phyloP scores from a whole-genome alignment of 495 filamentous ascomycete genomes.

The Bombardia bombarda region DNA sequence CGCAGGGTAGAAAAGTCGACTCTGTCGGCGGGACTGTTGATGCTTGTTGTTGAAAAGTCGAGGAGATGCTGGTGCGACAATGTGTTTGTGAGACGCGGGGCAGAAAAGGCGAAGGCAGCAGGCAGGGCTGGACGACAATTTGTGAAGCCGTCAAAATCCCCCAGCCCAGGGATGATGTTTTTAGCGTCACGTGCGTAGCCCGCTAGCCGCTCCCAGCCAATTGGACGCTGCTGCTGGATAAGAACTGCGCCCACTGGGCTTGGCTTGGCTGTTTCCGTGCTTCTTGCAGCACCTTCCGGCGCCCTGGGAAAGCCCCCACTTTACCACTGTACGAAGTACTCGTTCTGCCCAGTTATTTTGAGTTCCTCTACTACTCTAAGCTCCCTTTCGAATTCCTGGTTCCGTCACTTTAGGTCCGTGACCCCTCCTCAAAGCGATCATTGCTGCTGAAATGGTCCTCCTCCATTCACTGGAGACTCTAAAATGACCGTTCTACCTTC shows the following conservation, averaged over 20 bases:
- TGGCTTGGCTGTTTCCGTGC: too few species aligned
- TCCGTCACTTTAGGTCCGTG: background rate
- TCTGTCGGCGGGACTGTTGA: background rate
- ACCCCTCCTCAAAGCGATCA: background rate
- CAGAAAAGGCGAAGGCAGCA: conserved; percentile 2
- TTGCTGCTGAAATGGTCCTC: conserved; percentile 8
- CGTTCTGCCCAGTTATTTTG: too few species aligned
- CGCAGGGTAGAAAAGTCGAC: background rate
- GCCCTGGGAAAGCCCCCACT: too few species aligned
- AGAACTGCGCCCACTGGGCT: too few species aligned
- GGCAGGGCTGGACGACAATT: conserved; percentile 3
- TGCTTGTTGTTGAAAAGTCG: background rate
- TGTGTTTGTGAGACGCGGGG: conserved; percentile 1
- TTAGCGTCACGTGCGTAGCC: conserved; percentile 6
- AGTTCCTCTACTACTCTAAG: background rate
- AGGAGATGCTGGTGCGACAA: background rate
- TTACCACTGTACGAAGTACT: too few species aligned
- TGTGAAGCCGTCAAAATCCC: conserved; percentile 10
- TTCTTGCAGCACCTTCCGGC: too few species aligned
- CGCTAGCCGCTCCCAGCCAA: too few species aligned
- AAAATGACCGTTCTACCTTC: conserved; percentile 18
- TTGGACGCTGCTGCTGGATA: too few species aligned
- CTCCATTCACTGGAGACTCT: conserved; percentile 1
- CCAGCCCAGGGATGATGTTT: background rate
- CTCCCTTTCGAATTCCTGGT: background rate